Conservation (phyloP, 1,284 basidiomycete genomes). For the Porogramme epimiltina region DNA sequence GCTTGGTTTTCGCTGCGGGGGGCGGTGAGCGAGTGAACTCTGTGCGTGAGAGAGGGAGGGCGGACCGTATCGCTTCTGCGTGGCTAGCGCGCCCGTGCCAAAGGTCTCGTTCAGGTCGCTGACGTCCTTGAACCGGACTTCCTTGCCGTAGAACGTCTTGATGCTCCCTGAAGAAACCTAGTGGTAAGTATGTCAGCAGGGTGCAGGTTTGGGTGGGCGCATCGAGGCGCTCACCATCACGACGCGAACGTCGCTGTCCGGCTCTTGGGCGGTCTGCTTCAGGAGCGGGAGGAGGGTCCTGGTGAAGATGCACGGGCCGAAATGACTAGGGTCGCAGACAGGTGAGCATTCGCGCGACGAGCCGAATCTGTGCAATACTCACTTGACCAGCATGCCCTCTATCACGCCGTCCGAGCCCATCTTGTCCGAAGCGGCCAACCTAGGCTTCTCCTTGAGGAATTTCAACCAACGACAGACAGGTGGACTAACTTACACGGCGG, state of each 20-base stretch:
- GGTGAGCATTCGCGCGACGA: background rate
- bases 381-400: conserved; percentile 48
- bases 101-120: conserved; percentile 44
- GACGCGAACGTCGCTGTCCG: conserved; percentile 52
- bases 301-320: conserved; percentile 52
- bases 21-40: background rate
- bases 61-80: conserved; percentile 37
- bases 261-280: conserved; percentile 44
- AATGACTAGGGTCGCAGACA: conserved; percentile 35
- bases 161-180: conserved; percentile 21
- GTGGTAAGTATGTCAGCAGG: background rate
- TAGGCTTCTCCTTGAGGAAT: no score
- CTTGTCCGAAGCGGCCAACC: no score
- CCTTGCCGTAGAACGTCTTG: conserved; percentile 18
- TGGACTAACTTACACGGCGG: conserved; percentile 45
- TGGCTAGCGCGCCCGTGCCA: conserved; percentile 24
- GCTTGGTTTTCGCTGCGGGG: conserved; percentile 38
- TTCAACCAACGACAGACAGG: no score
- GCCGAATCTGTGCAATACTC: background rate
- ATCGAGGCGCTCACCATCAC: conserved; percentile 45
- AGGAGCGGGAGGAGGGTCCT: conserved; percentile 49
- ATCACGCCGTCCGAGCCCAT: no score
- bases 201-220: background rate
- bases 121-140: conserved; percentile 34
- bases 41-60: background rate